Conservation (phyloP, 331 rosid species). For the Telfairia occidentalis region DNA sequence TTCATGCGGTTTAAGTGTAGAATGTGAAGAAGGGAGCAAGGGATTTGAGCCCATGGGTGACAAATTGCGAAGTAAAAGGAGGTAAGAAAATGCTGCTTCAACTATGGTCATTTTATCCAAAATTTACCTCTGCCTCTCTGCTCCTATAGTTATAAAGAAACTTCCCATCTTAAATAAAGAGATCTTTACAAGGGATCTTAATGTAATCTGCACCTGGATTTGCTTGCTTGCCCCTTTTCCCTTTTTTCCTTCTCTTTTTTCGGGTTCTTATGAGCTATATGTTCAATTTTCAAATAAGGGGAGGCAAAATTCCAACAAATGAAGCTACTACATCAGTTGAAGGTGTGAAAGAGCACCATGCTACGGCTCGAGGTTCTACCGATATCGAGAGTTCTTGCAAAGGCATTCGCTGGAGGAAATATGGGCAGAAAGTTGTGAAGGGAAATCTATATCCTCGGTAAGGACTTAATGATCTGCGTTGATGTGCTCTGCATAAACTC, state of each 20-base stretch:
- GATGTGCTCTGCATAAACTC: not conserved
- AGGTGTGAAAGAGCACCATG: conserved; percentile 39
- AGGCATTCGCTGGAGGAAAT: conserved; percentile 97
- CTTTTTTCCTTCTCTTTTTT: not conserved
- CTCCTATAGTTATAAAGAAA: not conserved
- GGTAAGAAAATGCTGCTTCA: conserved; percentile 27
- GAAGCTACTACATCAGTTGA: conserved; percentile 52
- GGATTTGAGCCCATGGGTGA: conserved; percentile 41
- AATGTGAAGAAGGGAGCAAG: conserved; percentile 61
- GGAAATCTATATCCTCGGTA: conserved; percentile 89
- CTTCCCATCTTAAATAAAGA: not conserved
- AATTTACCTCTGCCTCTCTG: not conserved
- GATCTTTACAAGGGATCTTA: not conserved
- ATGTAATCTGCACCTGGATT: not conserved
- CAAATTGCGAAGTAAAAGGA: conserved; percentile 53
- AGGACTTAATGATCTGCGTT: not conserved
- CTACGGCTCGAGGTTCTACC: conserved; percentile 43
- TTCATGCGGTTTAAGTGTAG: conserved; percentile 56
- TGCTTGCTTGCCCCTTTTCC: not conserved
- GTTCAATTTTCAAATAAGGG: conserved; percentile 29
- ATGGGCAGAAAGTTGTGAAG: conserved; percentile 93
- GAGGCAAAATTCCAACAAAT: conserved; percentile 39
- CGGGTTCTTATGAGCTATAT: not conserved
- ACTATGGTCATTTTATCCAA: not conserved
- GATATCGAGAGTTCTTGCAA: conserved; percentile 57